Percentiles rank a stretch among this genome's conserved stretches.
Conservation (phyloP, 139 green algal species). For the Nannochloris sp. region DNA sequence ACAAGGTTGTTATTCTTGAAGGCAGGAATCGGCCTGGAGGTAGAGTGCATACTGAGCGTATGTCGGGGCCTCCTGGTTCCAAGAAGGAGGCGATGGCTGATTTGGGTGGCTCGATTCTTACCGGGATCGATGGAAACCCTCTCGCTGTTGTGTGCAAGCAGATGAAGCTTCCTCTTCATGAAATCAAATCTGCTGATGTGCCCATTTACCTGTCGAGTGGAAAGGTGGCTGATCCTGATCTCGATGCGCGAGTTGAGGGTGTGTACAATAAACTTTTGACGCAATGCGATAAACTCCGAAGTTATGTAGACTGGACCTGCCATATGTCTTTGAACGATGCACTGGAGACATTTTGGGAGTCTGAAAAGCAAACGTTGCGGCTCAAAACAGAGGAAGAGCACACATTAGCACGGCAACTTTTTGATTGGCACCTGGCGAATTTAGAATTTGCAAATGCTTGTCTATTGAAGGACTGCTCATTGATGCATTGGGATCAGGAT, state of each 20-base stretch:
- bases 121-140: conserved; percentile 89
- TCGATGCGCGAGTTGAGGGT: conserved; percentile 40
- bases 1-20: conserved; percentile 79
- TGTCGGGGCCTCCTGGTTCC: conserved; percentile 36
- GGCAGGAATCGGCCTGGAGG: conserved; percentile 64
- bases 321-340: conserved; percentile 17
- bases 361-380: neutral
- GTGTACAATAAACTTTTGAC: conserved; percentile 5
- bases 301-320: neutral
- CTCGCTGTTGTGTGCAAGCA: conserved; percentile 77
- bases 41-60: conserved; percentile 62
- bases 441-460: conserved; percentile 93
- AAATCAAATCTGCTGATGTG: conserved; percentile 52
- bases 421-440: conserved; percentile 95
- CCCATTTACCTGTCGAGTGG: conserved; percentile 57
- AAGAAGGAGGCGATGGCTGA: conserved; percentile 56
- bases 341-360: conserved; percentile 9
- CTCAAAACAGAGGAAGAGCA: conserved; percentile 1
- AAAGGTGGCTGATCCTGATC: conserved; percentile 11
- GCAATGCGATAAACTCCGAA: neutral
- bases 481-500: conserved; percentile 89
- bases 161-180: conserved; percentile 60
- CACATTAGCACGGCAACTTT: conserved; percentile 32
- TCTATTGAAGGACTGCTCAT: conserved; percentile 41
- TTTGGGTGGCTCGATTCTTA: conserved; percentile 87